Percentiles rank a stretch among this genome's conserved stretches.
Conservation (phyloP, 148 eudicot genomes). For the Agrostemma githago region DNA sequence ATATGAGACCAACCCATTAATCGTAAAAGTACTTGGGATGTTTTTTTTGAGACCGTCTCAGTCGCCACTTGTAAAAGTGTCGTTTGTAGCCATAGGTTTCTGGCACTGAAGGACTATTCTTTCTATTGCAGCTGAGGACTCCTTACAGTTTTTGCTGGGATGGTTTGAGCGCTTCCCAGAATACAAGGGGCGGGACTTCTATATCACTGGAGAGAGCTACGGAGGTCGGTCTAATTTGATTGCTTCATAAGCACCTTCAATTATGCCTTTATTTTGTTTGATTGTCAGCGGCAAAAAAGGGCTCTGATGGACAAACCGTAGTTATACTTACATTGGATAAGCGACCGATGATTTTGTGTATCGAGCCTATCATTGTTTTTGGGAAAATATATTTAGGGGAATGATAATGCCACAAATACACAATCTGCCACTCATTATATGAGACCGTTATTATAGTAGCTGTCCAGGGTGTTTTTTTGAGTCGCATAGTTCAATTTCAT, state of each 20-base stretch:
- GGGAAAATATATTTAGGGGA: background rate
- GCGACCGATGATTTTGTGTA: too few species aligned
- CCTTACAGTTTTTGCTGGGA: constrained; percentile 52
- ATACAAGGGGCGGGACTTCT: constrained; percentile 81
- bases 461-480: background rate
- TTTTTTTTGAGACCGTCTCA: background rate
- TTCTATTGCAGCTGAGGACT: constrained; percentile 61
- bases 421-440: too few species aligned
- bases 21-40: background rate
- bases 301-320: too few species aligned
- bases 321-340: too few species aligned
- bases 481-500: background rate
- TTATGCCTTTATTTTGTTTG: background rate
- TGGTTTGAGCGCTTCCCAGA: constrained; percentile 94
- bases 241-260: background rate
- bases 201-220: constrained; percentile 86
- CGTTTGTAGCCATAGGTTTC: background rate
- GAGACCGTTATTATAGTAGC: background rate
- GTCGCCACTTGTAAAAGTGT: background rate
- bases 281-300: too few species aligned
- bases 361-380: too few species aligned
- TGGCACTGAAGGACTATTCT: background rate
- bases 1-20: background rate
- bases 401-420: too few species aligned
- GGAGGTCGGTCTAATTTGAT: constrained; percentile 45